These are phyloP conservation scores for Ananas comosus DNA, from an alignment of 176 grass and related monocot genomes.

Conservation along the genomic window DNA sequence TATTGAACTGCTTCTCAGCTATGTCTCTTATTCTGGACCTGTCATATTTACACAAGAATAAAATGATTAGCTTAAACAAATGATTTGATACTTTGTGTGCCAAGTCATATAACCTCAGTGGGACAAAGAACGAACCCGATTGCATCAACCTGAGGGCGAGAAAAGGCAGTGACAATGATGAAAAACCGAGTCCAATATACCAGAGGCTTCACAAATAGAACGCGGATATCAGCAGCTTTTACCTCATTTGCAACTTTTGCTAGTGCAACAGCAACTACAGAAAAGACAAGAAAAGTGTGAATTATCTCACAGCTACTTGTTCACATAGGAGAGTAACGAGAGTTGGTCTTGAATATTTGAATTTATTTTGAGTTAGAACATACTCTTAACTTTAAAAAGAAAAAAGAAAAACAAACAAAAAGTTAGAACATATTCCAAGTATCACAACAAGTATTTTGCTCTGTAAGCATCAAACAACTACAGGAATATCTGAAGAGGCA, in stretches of 20 bases:
- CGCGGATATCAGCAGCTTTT: conserved; percentile 72
- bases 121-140: conserved; percentile 44
- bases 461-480: no score
- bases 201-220: conserved; percentile 76
- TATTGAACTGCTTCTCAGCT: conserved; percentile 73
- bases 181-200: conserved; percentile 98
- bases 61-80: not conserved
- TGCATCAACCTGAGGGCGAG: conserved; percentile 88
- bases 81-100: not conserved
- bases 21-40: conserved; percentile 88
- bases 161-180: conserved; percentile 91
- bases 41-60: not conserved
- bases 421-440: no score
- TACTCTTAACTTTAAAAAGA: no score
- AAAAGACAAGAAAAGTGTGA: conserved; percentile 4
- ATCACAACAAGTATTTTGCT: no score
- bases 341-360: not conserved
- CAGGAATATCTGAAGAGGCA: no score
- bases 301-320: not conserved
- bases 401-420: no score
- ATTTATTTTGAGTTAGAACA: not conserved
- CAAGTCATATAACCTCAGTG: not conserved
- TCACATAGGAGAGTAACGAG: no score
- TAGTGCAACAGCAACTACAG: conserved; percentile 64
- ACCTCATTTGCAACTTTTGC: conserved; percentile 87